Conservation (phyloP, 1,284 basidiomycete species). For the Papiliotrema nemorosa region DNA sequence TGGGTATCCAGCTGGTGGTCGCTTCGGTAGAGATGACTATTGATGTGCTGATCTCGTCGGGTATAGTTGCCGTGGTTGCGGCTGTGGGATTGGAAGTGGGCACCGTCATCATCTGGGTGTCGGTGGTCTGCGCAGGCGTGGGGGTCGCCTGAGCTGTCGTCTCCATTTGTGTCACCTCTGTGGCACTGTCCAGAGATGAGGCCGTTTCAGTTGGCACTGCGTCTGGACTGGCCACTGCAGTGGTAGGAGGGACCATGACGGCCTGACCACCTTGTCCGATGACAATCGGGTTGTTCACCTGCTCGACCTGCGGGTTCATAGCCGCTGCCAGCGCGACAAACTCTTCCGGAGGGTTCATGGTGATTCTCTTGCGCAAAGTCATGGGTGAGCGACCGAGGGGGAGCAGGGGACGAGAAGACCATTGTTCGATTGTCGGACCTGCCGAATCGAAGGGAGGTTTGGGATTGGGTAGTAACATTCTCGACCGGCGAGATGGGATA, state of each 20-base stretch:
- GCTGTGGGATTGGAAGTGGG: slow-evolving; percentile 3
- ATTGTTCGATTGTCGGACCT: too few species aligned
- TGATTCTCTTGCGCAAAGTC: slow-evolving; percentile 12
- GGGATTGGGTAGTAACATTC: too few species aligned
- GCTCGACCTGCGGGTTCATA: neutral
- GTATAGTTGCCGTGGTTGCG: slow-evolving; percentile 7
- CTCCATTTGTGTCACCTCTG: neutral
- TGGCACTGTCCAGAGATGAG: neutral
- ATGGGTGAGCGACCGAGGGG: too few species aligned
- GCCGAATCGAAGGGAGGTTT: too few species aligned
- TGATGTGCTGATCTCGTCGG: too few species aligned
- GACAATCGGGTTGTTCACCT: slow-evolving; percentile 16
- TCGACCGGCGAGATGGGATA: too few species aligned
- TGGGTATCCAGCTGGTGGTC: too few species aligned
- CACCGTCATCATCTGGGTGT: slow-evolving; percentile 1
- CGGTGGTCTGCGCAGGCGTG: neutral
- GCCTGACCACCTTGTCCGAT: slow-evolving; percentile 26
- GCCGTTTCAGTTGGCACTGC: neutral
- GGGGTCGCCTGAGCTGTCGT: neutral
- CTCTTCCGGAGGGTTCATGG: slow-evolving; percentile 28
- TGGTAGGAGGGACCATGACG: slow-evolving; percentile 13
- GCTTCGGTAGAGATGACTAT: too few species aligned
- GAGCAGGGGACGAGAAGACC: too few species aligned
- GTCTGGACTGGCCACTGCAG: neutral
- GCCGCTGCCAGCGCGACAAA: slow-evolving; percentile 23